phyloP scores from a whole-genome alignment of 176 grass and related monocot species.

The Oryza brachyantha region DNA sequence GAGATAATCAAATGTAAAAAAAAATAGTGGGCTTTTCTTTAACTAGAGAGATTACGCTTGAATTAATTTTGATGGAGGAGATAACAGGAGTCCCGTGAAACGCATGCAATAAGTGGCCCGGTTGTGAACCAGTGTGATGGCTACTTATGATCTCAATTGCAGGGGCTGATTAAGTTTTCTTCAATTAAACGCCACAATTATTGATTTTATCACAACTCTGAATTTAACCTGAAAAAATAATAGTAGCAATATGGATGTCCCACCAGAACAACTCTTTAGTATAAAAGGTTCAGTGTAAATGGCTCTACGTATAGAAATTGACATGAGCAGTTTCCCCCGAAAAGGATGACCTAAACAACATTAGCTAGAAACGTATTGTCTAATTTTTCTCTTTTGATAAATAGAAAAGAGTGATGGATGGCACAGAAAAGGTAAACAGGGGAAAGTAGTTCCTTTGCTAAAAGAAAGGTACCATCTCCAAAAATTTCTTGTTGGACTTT shows the following conservation, averaged over 20 bases:
- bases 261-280: constrained; percentile 21
- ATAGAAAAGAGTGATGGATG: constrained; percentile 1
- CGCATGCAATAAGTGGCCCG: constrained; percentile 1
- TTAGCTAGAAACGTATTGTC: not conserved
- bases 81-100: constrained; percentile 24
- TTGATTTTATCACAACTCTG: constrained; percentile 24
- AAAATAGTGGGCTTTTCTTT: not conserved
- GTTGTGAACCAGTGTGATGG: constrained; percentile 20
- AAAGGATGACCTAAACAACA: constrained; percentile 10
- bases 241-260: constrained; percentile 12
- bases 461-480: not conserved
- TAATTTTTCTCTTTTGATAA: not conserved
- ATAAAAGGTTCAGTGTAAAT: not conserved
- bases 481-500: constrained; percentile 19
- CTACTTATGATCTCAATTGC: constrained; percentile 32
- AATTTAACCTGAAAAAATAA: not conserved
- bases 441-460: constrained; percentile 12
- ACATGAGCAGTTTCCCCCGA: not conserved
- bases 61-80: constrained; percentile 10
- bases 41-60: not conserved
- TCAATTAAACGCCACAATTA: constrained; percentile 48
- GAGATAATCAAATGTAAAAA: constrained; percentile 1
- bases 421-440: not conserved
- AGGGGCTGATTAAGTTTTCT: constrained; percentile 25
- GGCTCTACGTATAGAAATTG: not conserved